Conservation (phyloP, 805 yeast species). For the Teunomyces kruisii region DNA sequence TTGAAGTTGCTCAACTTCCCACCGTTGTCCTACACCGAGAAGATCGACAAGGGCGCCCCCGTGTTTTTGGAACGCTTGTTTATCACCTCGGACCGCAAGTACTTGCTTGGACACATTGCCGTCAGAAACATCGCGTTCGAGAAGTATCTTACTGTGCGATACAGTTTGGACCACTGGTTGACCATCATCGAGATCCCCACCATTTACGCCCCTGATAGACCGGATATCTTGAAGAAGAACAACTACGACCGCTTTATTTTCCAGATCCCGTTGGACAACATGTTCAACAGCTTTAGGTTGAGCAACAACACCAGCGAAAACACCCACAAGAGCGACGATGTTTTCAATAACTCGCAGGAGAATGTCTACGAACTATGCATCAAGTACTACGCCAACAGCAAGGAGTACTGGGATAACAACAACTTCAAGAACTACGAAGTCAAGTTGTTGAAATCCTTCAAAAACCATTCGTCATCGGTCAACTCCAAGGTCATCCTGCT, state of each 20-base stretch:
- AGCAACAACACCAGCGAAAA: slow-evolving; percentile 5
- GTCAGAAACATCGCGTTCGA: slow-evolving; percentile 72
- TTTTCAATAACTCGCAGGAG: slow-evolving; percentile 13
- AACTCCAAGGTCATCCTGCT: slow-evolving; percentile 11
- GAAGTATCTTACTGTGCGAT: slow-evolving; percentile 67
- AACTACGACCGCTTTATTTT: slow-evolving; percentile 72
- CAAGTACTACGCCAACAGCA: slow-evolving; percentile 46
- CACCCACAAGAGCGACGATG: slow-evolving; percentile 5
- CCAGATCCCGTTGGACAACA: slow-evolving; percentile 49
- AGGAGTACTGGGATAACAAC: slow-evolving; percentile 82
- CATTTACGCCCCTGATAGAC: slow-evolving; percentile 54
- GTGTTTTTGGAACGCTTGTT: slow-evolving; percentile 68
- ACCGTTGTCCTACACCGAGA: slow-evolving; percentile 45
- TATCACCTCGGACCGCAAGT: slow-evolving; percentile 56
- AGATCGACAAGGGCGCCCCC: slow-evolving; percentile 32
- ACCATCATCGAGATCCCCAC: slow-evolving; percentile 72
- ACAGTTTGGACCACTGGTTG: slow-evolving; percentile 77
- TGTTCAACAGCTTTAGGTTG: slow-evolving; percentile 34
- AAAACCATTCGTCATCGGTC: neutral
- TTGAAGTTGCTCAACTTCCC: slow-evolving; percentile 44
- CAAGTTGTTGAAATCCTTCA: slow-evolving; percentile 31
- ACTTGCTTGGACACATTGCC: slow-evolving; percentile 70
- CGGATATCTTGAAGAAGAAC: slow-evolving; percentile 46
- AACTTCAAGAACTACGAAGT: slow-evolving; percentile 56
- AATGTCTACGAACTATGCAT: slow-evolving; percentile 51